A percentile compares a stretch with the other conserved stretches of the same genome.
Conservation (phyloP, 306 rosid species). For the Prosopis cineraria region DNA sequence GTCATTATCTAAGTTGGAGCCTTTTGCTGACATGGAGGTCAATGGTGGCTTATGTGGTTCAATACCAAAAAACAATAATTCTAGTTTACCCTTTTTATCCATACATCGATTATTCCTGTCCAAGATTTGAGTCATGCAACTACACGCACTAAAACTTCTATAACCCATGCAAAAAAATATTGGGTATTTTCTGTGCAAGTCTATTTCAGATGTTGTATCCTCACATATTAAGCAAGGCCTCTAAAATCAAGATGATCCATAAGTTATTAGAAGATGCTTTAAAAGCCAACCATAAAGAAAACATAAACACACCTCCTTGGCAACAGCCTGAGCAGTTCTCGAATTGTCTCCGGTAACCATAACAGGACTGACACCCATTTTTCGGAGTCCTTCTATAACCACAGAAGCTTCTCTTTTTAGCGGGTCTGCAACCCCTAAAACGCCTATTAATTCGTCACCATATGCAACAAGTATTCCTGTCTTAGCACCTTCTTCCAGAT, state of each 20-base stretch:
- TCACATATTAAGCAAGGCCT: not conserved
- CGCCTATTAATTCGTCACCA: slow-evolving; percentile 50
- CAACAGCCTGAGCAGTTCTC: slow-evolving; percentile 76
- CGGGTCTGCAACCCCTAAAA: slow-evolving; percentile 77
- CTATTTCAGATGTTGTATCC: not conserved
- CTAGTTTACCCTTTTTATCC: not conserved
- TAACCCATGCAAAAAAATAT: not conserved
- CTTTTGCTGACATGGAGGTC: no score
- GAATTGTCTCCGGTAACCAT: slow-evolving; percentile 81
- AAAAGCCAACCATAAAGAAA: not conserved
- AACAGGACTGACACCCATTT: slow-evolving; percentile 67
- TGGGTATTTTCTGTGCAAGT: not conserved
- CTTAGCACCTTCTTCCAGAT: slow-evolving; percentile 72
- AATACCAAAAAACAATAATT: no score
- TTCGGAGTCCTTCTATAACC: slow-evolving; percentile 69
- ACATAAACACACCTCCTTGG: slow-evolving; percentile 56
- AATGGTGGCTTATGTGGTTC: no score
- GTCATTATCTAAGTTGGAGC: no score
- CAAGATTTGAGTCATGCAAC: not conserved
- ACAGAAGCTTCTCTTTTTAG: slow-evolving; percentile 76
- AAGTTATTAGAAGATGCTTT: not conserved
- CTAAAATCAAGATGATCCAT: not conserved
- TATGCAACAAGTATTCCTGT: slow-evolving; percentile 69
- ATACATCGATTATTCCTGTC: not conserved
- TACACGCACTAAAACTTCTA: not conserved